phyloP scores from a whole-genome alignment of 2,329 filamentous ascomycete genomes.

The Botrytis byssoidea region DNA sequence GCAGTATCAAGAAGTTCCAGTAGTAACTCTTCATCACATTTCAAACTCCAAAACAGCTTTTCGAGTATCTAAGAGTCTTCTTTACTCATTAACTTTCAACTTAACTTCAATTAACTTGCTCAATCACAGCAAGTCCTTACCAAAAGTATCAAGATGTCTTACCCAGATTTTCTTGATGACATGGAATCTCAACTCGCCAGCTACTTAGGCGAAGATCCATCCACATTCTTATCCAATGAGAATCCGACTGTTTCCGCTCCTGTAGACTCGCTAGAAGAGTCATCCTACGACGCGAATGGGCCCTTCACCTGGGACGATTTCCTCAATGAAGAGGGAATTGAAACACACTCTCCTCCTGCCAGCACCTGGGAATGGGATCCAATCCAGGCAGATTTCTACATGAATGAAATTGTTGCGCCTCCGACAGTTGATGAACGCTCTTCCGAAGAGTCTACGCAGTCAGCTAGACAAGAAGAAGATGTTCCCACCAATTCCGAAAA shows the following conservation, averaged over 20 bases:
- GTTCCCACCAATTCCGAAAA: fast-evolving
- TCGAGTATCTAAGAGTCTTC: background rate
- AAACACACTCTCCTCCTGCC: background rate
- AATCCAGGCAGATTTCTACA: background rate
- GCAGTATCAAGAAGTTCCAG: too few species aligned
- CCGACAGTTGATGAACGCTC: background rate
- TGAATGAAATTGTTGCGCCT: background rate
- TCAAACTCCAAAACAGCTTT: background rate
- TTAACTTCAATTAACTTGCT: fast-evolving
- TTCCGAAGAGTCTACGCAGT: background rate
- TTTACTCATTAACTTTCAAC: background rate
- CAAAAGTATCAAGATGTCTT: background rate
- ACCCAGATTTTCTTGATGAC: background rate
- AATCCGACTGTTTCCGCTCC: background rate
- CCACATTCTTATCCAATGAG: background rate
- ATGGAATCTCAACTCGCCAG: background rate
- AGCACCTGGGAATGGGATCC: background rate
- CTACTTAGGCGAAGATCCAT: background rate
- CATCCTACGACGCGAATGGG: fast-evolving
- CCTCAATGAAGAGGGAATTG: background rate
- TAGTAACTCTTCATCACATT: too few species aligned
- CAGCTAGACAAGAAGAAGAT: background rate
- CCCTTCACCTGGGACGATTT: background rate
- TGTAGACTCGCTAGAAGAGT: background rate
- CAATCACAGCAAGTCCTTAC: background rate